Conservation (phyloP, 129 eudicot genomes). For the Artemisia annua region DNA sequence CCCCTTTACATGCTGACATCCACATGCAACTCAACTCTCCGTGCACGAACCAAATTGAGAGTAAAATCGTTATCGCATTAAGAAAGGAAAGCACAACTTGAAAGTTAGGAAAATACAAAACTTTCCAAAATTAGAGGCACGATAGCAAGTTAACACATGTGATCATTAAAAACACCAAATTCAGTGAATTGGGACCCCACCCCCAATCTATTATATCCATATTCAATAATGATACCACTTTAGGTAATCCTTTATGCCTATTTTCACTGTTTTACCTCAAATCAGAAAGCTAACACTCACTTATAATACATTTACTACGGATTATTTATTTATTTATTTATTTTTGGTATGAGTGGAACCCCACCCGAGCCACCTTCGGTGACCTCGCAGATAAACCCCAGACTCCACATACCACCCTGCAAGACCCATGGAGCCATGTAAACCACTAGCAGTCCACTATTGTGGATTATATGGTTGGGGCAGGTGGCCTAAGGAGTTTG, state of each 20-base stretch:
- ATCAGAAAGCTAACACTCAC: background rate
- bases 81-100: background rate
- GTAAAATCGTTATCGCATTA: constrained; percentile 13
- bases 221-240: constrained; percentile 10
- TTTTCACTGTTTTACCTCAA: constrained; percentile 7
- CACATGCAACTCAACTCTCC: background rate
- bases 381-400: no score
- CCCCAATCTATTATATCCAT: background rate
- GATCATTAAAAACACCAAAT: constrained; percentile 22
- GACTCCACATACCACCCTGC: no score
- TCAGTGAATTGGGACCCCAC: background rate
- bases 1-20: no score
- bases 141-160: constrained; percentile 17
- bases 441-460: no score
- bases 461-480: no score
- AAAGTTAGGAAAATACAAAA: constrained; percentile 14
- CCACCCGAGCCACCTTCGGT: no score
- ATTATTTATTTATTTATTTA: background rate
- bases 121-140: constrained; percentile 18
- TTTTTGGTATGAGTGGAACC: no score
- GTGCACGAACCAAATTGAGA: background rate
- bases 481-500: no score
- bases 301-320: background rate
- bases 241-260: constrained; percentile 7
- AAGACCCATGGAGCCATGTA: no score